Evolutionary conservation across 495 filamentous ascomycete genomes (phyloP), one percentile per base, ranked within the genome.

Genomic region (Aspergillus avenaceus): DNA sequence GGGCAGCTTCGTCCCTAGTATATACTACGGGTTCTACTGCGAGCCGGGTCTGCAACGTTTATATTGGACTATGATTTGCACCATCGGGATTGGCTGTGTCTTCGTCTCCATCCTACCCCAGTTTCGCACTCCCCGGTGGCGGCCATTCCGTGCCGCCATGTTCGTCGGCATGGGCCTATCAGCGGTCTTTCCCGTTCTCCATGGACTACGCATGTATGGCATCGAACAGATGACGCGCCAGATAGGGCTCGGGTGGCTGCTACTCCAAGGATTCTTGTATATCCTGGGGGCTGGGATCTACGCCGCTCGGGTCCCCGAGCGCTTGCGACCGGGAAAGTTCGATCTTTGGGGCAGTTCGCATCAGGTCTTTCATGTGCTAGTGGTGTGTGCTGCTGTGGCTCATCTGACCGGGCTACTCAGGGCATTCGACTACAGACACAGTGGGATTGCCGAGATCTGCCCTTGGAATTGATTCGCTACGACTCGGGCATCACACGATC

Each of bases 101-200:
- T 60, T 77, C 24, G 88, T 92, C 9, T 90, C 86, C 21, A 77
- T 90, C 59, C 70, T 87, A 26, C 87, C 92, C 8, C 76, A 74
- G 45, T 96, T 97, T 67, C 81, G 93, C 28, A 87, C 88, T 0
- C 86, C 93, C 5, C 72, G 70, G 18, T 93, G 84, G 82, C 77
- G 92, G 12, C 88, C 89, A 12, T 90, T 95, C 64, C 83, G 93
- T 32, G 90, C 95, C 8, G 72, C 77, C 47, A 95, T 97, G 90
- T 98, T 97, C 65, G 84, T 96, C 32, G 80, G 79, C 22, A 86
- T 97, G 71, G 93, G 93, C 8, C 70, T 90, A 36, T 96, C 88
- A 9, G 90, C 87, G 6, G 71, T 91, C 16, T 74, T 96, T 45
- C 93, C 93, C 0, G 81, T 89, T 16, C 36, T 89, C 40, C 90